These are phyloP conservation scores for Apophysomyces ossiformis DNA, from an alignment of 371 early-diverging fungal species.

Conservation along the genomic window DNA sequence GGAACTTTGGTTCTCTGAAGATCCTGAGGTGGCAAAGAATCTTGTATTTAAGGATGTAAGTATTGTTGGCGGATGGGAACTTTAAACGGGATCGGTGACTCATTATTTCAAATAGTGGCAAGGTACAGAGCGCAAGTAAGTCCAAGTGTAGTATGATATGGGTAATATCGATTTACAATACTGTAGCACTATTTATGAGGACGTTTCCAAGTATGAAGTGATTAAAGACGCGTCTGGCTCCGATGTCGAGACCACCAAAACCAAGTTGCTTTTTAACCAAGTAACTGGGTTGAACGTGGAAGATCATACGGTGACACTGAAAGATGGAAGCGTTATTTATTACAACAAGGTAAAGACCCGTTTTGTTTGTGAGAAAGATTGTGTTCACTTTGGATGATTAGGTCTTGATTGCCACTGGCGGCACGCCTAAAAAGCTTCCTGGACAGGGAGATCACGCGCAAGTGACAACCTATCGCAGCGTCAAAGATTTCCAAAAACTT, in stretches of 20 bases:
- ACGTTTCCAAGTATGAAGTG: conserved; percentile 42
- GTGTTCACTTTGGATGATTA: background rate
- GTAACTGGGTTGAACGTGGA: conserved; percentile 68
- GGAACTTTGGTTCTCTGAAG: conserved; percentile 77
- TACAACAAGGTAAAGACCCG: conserved; percentile 57
- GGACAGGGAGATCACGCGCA: conserved; percentile 36
- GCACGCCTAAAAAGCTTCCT: conserved; percentile 64
- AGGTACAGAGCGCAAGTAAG: conserved; percentile 66
- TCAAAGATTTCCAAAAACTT: conserved; percentile 65
- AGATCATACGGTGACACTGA: conserved; percentile 61
- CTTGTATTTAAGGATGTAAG: conserved; percentile 70
- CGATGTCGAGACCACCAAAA: conserved; percentile 46
- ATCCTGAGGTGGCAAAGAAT: conserved; percentile 47
- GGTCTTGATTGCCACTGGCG: conserved; percentile 78
- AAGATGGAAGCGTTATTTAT: conserved; percentile 61
- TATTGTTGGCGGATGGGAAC: background rate
- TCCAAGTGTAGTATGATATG: background rate
- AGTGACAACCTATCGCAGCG: conserved; percentile 70
- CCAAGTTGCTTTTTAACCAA: conserved; percentile 56
- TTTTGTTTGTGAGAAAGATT: background rate
- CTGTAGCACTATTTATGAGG: conserved; percentile 44
- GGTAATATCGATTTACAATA: background rate
- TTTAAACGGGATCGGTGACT: background rate
- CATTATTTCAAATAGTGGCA: conserved; percentile 53
- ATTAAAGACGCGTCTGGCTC: conserved; percentile 48